Conservation (phyloP, 2,329 filamentous ascomycete genomes). For the Cytospora mali region DNA sequence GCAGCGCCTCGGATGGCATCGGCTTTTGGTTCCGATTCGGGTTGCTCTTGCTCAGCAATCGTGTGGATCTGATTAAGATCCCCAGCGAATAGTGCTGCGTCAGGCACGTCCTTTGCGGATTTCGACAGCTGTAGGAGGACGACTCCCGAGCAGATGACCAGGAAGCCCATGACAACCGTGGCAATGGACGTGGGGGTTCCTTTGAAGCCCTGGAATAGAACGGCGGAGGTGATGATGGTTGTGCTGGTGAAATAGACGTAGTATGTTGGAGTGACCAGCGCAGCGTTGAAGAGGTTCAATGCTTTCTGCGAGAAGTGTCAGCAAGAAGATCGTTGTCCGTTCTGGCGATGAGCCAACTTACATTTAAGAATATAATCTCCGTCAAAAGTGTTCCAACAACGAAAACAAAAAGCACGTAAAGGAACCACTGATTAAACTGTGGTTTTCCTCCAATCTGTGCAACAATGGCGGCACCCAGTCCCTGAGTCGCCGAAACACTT, state of each 20-base stretch:
- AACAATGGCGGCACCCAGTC: conserved; percentile 86
- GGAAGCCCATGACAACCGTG: conserved; percentile 89
- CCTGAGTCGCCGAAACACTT: conserved; percentile 93
- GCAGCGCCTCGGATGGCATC: conserved; percentile 92
- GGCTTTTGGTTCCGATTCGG: conserved; percentile 94
- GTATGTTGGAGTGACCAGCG: conserved; percentile 95
- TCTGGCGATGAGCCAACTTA: conserved; percentile 52
- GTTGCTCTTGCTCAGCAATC: conserved; percentile 91
- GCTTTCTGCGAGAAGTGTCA: conserved; percentile 73
- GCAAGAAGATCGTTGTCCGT: not conserved
- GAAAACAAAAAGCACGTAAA: conserved; percentile 90
- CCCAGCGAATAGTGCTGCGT: conserved; percentile 86
- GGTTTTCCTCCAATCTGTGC: conserved; percentile 78
- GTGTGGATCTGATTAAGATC: conserved; percentile 95
- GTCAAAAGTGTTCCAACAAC: conserved; percentile 86
- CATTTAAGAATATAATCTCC: conserved; percentile 94
- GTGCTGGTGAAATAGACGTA: conserved; percentile 98
- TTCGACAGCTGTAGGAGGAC: conserved; percentile 95
- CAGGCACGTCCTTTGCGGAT: conserved; percentile 95
- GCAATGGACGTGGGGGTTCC: conserved; percentile 78
- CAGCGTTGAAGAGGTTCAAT: conserved; percentile 93
- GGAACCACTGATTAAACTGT: conserved; percentile 97
- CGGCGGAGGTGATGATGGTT: conserved; percentile 90
- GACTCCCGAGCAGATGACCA: conserved; percentile 91
- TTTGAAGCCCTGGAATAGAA: conserved; percentile 93